Evolutionary conservation across 768 basidiomycete species (phyloP).

Genomic region (Mycena rebaudengoi): DNA sequence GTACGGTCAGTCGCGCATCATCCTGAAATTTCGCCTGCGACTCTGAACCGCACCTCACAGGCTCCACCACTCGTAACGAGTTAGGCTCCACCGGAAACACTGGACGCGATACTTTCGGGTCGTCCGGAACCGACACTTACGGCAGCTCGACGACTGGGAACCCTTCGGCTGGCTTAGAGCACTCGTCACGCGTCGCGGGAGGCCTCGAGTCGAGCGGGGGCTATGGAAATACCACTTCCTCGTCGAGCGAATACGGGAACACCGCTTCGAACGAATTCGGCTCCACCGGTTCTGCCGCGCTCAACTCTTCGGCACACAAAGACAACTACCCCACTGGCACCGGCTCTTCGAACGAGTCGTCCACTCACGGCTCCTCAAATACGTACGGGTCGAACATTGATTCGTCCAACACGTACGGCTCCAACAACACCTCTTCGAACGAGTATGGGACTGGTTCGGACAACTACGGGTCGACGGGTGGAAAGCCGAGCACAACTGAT

Average conservation of each 20-base stretch:
- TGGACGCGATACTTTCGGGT: neutral
- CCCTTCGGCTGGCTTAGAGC: slow-evolving; percentile 2
- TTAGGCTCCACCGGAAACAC: neutral
- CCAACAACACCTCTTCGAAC: neutral
- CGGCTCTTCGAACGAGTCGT: neutral
- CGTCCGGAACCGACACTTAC: neutral
- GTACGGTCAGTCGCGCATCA: no score
- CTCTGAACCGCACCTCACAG: no score
- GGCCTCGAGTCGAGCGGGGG: neutral
- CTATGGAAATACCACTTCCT: neutral
- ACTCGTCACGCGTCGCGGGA: neutral
- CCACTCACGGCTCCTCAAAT: neutral
- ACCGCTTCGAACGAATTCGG: no score
- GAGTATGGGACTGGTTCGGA: neutral
- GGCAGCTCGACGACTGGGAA: slow-evolving; percentile 9
- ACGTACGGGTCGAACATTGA: no score
- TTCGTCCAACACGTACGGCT: no score
- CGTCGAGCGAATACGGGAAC: neutral
- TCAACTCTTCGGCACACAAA: no score
- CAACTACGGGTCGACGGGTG: neutral
- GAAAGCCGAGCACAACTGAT: slow-evolving; percentile 28
- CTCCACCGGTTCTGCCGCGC: no score
- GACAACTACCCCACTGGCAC: no score
- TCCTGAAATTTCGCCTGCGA: no score
- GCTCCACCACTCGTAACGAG: no score